phyloP scores from a whole-genome alignment of 1,284 basidiomycete genomes.

The Fistulina hepatica region DNA sequence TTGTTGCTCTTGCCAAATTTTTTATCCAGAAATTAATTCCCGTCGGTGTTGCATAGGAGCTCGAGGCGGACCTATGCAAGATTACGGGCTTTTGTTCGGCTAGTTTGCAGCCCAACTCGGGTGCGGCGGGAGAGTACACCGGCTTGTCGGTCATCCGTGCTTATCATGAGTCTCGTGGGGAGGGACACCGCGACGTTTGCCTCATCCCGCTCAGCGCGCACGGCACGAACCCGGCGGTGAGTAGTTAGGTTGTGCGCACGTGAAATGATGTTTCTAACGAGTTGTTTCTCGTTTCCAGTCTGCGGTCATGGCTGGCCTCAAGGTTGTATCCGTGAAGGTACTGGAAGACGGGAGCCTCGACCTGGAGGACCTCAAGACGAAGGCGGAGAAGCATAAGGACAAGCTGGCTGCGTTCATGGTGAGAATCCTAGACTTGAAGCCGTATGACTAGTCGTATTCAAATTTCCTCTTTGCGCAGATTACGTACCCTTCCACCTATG shows the following conservation, averaged over 20 bases:
- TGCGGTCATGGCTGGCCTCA: conserved; percentile 94
- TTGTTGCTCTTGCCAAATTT: neutral
- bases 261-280: conserved; percentile 4
- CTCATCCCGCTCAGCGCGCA: conserved; percentile 94
- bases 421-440: conserved; percentile 16
- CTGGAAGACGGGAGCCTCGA: conserved; percentile 84
- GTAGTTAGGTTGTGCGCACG: conserved; percentile 18
- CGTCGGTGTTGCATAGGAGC: conserved; percentile 42
- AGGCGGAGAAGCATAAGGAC: conserved; percentile 87
- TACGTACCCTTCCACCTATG: conserved; percentile 93
- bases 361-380: conserved; percentile 72
- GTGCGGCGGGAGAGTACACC: conserved; percentile 93
- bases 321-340: conserved; percentile 91
- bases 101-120: conserved; percentile 95
- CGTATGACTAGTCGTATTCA: conserved; percentile 1
- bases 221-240: conserved; percentile 87
- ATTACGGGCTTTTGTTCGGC: conserved; percentile 95
- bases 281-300: conserved; percentile 58
- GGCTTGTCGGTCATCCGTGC: conserved; percentile 90
- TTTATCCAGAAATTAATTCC: neutral
- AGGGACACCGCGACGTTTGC: conserved; percentile 84
- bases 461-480: conserved; percentile 42
- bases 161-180: conserved; percentile 84
- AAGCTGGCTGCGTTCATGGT: conserved; percentile 96
- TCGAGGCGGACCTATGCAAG: conserved; percentile 83